phyloP scores from a whole-genome alignment of 495 filamentous ascomycete genomes.

The Hypoxylon fragiforme region DNA sequence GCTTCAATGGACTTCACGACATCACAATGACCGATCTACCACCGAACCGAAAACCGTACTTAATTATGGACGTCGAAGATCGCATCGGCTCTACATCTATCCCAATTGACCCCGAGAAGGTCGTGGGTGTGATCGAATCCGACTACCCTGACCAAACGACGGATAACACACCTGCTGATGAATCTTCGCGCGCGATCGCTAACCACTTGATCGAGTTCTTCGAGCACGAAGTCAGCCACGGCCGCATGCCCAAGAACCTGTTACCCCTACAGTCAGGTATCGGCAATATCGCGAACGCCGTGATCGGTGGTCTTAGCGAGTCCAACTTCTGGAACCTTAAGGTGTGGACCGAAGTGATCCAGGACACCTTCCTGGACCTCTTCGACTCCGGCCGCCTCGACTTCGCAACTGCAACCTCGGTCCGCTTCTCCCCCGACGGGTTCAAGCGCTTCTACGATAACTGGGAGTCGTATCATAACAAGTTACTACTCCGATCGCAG shows the following conservation, averaged over 20 bases:
- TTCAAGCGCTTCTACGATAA: constrained; percentile 91
- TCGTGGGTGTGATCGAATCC: constrained; percentile 83
- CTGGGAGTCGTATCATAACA: constrained; percentile 79
- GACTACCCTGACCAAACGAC: constrained; percentile 82
- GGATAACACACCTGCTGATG: constrained; percentile 77
- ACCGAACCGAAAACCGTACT: constrained; percentile 79
- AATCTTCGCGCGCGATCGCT: constrained; percentile 71
- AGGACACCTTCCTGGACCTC: constrained; percentile 91
- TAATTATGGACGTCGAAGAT: constrained; percentile 78
- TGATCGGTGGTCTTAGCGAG: constrained; percentile 80
- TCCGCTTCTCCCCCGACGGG: constrained; percentile 88
- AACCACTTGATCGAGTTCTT: constrained; percentile 85
- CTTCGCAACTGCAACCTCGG: constrained; percentile 88
- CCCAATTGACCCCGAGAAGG: constrained; percentile 86
- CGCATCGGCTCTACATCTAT: constrained; percentile 83
- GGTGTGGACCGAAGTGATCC: constrained; percentile 93
- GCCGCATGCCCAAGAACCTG: constrained; percentile 75
- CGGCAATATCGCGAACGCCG: constrained; percentile 93
- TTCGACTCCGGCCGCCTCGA: constrained; percentile 89
- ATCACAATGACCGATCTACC: constrained; percentile 86
- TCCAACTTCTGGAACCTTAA: constrained; percentile 86
- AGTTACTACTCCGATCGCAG: constrained; percentile 85
- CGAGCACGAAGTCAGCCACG: constrained; percentile 73
- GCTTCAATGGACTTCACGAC: constrained; percentile 87
- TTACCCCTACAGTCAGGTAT: constrained; percentile 88